Conservation (phyloP, 192 early-diverging fungal species). For the Backusella mclennaniae region DNA sequence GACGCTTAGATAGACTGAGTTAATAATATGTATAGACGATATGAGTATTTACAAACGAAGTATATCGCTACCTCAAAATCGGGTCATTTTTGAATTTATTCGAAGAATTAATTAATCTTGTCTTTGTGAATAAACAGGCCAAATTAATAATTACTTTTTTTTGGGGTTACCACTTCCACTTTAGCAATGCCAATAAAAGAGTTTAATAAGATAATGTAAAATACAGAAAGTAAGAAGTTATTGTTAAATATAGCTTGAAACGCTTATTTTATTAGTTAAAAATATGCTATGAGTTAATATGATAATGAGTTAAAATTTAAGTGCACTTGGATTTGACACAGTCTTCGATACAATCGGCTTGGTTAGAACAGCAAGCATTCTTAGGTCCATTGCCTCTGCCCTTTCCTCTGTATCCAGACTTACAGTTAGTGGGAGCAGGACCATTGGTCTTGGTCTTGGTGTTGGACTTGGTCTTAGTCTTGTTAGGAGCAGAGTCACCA, state of each 20-base stretch:
- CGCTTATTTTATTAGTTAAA: background rate
- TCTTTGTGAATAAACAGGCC: no score
- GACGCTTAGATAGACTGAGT: no score
- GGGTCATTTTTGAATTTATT: no score
- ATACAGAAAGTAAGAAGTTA: background rate
- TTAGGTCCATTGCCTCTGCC: background rate
- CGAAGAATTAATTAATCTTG: no score
- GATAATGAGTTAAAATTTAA: background rate
- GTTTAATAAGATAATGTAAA: background rate
- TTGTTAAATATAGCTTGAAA: background rate
- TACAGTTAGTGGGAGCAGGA: background rate
- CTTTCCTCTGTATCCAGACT: background rate
- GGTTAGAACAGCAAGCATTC: background rate
- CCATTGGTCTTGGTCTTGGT: background rate
- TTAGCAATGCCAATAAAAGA: no score
- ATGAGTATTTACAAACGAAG: no score
- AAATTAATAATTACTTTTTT: no score
- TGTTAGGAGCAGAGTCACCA: background rate
- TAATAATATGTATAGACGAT: no score
- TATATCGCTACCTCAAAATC: no score
- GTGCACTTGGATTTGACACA: background rate
- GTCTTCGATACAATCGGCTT: constrained; percentile 8
- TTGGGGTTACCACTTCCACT: no score
- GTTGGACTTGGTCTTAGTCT: no score
- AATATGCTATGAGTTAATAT: background rate